phyloP scores from a whole-genome alignment of 1,284 basidiomycete species.

The Stereum hirsutum region DNA sequence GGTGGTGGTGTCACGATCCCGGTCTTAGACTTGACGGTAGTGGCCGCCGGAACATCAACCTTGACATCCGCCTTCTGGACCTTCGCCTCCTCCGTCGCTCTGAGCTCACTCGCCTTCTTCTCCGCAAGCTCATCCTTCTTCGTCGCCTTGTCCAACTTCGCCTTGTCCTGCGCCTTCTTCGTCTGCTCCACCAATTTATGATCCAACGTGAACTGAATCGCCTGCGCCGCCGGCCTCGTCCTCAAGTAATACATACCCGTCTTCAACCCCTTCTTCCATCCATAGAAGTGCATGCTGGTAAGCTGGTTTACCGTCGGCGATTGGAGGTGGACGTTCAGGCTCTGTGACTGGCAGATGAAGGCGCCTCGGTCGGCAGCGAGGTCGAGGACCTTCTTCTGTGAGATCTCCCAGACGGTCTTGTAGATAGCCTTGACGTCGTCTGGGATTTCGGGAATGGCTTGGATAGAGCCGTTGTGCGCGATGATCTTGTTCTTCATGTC shows the following conservation, averaged over 20 bases:
- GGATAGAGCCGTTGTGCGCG: constrained; percentile 93
- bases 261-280: constrained; percentile 99
- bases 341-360: constrained; percentile 94
- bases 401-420: constrained; percentile 99
- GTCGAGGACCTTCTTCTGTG: constrained; percentile 97
- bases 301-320: constrained; percentile 91
- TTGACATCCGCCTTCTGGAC: no score
- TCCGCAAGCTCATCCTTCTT: no score
- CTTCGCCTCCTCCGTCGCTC: no score
- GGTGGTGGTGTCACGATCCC: constrained; percentile 10
- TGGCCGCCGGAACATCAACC: no score
- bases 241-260: constrained; percentile 98
- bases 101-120: no score
- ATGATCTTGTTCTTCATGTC: constrained; percentile 99
- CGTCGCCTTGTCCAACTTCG: no score
- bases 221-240: constrained; percentile 89
- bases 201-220: constrained; percentile 98
- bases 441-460: constrained; percentile 83
- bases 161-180: constrained; percentile 45
- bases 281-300: constrained; percentile 99
- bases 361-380: constrained; percentile 97
- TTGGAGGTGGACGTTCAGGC: constrained; percentile 89
- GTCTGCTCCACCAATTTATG: constrained; percentile 71
- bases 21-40: no score
- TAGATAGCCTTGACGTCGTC: constrained; percentile 92